phyloP scores from a whole-genome alignment of 75 land plant species.

The Pinus tabuliformis region DNA sequence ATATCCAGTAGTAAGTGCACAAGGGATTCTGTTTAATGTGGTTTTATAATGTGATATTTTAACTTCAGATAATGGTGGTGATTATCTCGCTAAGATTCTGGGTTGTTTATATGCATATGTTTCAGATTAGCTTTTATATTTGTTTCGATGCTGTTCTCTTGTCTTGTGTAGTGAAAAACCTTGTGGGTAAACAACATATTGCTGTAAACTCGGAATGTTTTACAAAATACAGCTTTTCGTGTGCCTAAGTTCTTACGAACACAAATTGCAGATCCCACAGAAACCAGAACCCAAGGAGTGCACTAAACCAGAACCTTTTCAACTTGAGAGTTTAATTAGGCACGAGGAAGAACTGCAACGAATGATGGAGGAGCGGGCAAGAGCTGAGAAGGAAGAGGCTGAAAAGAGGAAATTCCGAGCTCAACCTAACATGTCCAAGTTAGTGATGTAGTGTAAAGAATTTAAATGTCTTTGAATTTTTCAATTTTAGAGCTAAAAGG shows the following conservation, averaged over 20 bases:
- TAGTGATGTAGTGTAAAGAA: conserved; percentile 1
- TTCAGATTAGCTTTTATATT: background rate
- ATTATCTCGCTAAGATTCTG: background rate
- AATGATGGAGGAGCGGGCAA: conserved; percentile 58
- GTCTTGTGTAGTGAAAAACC: background rate
- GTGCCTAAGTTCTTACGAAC: no score
- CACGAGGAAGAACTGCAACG: conserved; percentile 86
- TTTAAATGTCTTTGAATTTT: conserved; percentile 3
- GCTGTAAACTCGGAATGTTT: background rate
- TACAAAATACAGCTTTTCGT: background rate
- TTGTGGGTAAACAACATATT: background rate
- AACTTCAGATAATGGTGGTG: background rate
- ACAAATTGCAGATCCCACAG: conserved; percentile 62
- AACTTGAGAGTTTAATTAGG: conserved; percentile 72
- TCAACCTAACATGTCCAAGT: conserved; percentile 83
- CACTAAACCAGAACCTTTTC: conserved; percentile 89
- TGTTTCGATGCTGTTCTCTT: background rate
- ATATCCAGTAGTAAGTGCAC: conserved; percentile 66
- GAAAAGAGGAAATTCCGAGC: conserved; percentile 77
- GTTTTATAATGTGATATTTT: background rate
- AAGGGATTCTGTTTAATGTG: background rate
- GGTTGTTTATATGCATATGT: background rate
- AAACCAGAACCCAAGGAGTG: conserved; percentile 88
- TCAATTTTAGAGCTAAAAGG: background rate
- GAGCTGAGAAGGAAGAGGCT: conserved; percentile 67